Conservation (phyloP, 768 basidiomycete genomes). For the Ephemerocybe angulata region DNA sequence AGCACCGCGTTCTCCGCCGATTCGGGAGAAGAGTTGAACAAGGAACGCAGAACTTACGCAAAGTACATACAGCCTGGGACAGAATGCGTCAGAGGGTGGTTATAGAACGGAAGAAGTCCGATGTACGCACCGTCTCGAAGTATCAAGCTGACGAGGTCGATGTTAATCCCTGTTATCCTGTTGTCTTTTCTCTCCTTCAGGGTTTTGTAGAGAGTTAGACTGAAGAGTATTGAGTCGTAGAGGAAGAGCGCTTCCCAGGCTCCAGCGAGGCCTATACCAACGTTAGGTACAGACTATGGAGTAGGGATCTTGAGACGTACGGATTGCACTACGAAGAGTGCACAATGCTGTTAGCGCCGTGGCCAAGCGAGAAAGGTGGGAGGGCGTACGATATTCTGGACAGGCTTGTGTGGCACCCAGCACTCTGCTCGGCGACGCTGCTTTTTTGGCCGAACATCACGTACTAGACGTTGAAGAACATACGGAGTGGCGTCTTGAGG, state of each 20-base stretch:
- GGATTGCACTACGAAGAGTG: constrained; percentile 14
- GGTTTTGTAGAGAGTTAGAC: constrained; percentile 46
- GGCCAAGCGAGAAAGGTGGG: background rate
- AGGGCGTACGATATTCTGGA: constrained; percentile 26
- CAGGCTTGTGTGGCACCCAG: constrained; percentile 36
- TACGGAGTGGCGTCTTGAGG: background rate
- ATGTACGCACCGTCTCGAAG: constrained; percentile 45
- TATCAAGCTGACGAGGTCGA: constrained; percentile 40
- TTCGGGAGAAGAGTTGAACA: background rate
- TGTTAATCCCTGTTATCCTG: constrained; percentile 18
- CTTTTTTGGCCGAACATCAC: constrained; percentile 38
- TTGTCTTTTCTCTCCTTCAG: constrained; percentile 31
- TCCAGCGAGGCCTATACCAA: constrained; percentile 32
- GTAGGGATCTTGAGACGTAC: no score
- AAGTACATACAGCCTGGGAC: constrained; percentile 51
- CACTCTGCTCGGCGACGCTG: constrained; percentile 16
- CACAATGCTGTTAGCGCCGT: background rate
- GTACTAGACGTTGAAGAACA: constrained; percentile 32
- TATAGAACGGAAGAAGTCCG: background rate
- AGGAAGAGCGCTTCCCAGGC: constrained; percentile 52
- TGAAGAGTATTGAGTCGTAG: constrained; percentile 46
- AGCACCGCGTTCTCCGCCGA: background rate
- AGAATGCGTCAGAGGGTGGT: background rate
- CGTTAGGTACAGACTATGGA: no score
- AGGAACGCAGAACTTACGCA: constrained; percentile 35